Base-by-base conservation (phyloP, 225 moss, liverwort and hornwort genomes). In the Rhytidiadelphus loreus region DNA sequence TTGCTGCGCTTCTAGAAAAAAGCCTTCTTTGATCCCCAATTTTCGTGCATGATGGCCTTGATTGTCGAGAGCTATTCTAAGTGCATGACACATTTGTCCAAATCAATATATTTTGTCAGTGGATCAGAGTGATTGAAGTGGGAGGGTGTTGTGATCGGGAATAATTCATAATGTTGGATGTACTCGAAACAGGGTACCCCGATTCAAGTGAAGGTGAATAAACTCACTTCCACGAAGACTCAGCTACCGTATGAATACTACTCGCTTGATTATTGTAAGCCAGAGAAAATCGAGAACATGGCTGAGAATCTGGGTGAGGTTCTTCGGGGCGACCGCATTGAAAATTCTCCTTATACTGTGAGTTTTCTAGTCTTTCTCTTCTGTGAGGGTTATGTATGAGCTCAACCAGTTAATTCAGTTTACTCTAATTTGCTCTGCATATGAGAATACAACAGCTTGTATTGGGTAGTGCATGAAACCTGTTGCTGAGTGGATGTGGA, bases 261-360 rank as follows among this genome's bases (percentile, higher is more conserved):
- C 86, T 97, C 97, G 14, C 95, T 97, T 78, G 94, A 96, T 56
- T 97, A 95, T 65, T 97, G 97, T 89, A 86, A 71, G 88, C 97
- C 96, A 32, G 85, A 90, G 8, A 91, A 90, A 86, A 94, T 95
- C 63, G 92, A 90, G 56, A 95, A 97, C 89, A 89, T 80, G 71
- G 95, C 96, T 43, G 97, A 97, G 93, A 97, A 97, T 89, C 93
- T 97, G 87, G 97, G 97, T 75, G 97, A 97, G 91, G 97, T 97
- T 85, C 95, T 97, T 72, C 89, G 97, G 81, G 97, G 97, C 58
- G 97, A 97, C 81, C 97, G 96, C 88, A 97, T 97, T 87, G 97
- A 97, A 90, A 97, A 95, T 93, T 96, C 96, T 48, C 97, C 95
- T 41, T 97, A 92, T 25, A 88, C 88, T 92, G 95, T 92, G 88